Evolutionary conservation across 2,329 filamentous ascomycete genomes (phyloP), one percentile per base, ranked within the genome.

Genomic region (Pseudogymnoascus sp.): DNA sequence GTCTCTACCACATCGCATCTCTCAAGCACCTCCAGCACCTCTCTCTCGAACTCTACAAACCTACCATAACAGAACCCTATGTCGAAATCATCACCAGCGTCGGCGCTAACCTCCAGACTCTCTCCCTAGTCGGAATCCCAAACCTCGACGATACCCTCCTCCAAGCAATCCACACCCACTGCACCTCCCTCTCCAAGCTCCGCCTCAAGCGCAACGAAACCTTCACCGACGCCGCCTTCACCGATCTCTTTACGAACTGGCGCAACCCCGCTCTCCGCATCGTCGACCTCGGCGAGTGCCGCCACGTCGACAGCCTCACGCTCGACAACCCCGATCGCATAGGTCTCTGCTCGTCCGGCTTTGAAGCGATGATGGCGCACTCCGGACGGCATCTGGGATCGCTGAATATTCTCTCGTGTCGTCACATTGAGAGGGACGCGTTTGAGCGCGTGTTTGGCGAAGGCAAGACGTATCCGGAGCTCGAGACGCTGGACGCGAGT

Each of bases 361-460:
- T 97, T 75, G 77, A 81, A 65, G 89, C 90, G 0, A 75, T 97
- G 43, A 96, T 97, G 90, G 75, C 77, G 0, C 93, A 97, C 71
- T 96, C 91, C 0, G 89, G 90, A 3, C 70, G 75, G 1, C 78
- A 75, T 9, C 74, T 97, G 1, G 79, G 80, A 62, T 77, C 81
- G 39, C 77, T 97, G 35, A 89, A 95, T 69, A 78, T 97, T n/a
- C 83, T 90, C 12, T 89, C 88, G 0, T 96, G 91, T 70, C 87
- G 93, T 2, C 88, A 96, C 71, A 92, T 97, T 64, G 81, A 84
- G 1, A 78, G 81, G 35, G 75, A 82, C 14, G 85, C 89, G 0
- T 91, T 96, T 62, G 84, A 90, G 64, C 80, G 86, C 8, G 86
- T 88, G 0, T 97, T 97, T 68, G 57, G 18, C 3, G 58, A 41